Percentiles rank a stretch among this genome's conserved stretches.
Conservation (phyloP, 345 rosid species). For the Rhizophora apiculata region DNA sequence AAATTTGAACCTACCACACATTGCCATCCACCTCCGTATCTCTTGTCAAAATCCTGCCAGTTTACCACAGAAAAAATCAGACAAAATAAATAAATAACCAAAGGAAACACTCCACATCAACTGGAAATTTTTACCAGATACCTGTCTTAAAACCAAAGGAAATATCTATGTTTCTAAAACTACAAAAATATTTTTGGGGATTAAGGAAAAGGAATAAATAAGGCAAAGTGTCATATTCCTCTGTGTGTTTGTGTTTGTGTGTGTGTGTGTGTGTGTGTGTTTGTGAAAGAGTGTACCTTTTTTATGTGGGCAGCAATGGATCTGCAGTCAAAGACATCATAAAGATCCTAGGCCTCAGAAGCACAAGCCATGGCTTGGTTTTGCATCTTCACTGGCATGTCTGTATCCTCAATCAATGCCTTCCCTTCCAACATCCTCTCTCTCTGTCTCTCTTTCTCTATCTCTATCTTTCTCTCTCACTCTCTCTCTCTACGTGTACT, state of each 20-base stretch:
- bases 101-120: too few species aligned
- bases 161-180: too few species aligned
- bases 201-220: neutral
- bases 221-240: neutral
- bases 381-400: constrained; percentile 95
- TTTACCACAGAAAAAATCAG: neutral
- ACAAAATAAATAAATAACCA: neutral
- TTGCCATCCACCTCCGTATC: constrained; percentile 70
- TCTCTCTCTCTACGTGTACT: neutral
- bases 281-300: constrained; percentile 37
- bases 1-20: constrained; percentile 78
- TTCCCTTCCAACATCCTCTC: constrained; percentile 69
- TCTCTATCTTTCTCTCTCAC: neutral
- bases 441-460: neutral
- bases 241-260: neutral
- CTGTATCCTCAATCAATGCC: constrained; percentile 71
- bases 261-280: neutral
- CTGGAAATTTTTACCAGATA: too few species aligned
- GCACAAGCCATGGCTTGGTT: constrained; percentile 78
- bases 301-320: constrained; percentile 64
- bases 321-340: constrained; percentile 58
- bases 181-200: too few species aligned
- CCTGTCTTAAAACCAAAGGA: too few species aligned
- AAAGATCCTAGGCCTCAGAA: constrained; percentile 63
- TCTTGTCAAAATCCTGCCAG: constrained; percentile 62